Percentiles rank a stretch among this genome's conserved stretches.
These are phyloP conservation scores for Penicillium olsonii DNA, from an alignment of 2,329 filamentous ascomycete genomes.

Conservation along the genomic window DNA sequence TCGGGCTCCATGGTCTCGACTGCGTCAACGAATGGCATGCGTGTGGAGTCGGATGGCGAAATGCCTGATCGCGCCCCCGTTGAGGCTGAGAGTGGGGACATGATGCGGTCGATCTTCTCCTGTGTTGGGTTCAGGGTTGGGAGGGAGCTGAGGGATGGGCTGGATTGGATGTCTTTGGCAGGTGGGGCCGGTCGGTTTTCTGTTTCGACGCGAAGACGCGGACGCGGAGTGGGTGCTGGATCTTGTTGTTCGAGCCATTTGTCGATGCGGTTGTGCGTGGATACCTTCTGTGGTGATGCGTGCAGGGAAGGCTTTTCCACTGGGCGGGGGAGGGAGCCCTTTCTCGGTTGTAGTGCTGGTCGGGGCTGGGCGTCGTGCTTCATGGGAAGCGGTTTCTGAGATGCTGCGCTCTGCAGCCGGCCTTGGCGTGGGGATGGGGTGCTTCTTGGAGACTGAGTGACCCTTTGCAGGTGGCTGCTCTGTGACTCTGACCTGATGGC, in stretches of 20 bases:
- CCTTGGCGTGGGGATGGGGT: background rate
- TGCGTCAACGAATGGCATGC: constrained; percentile 19
- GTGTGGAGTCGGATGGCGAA: constrained; percentile 18
- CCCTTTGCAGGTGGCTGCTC: background rate
- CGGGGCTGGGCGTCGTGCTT: background rate
- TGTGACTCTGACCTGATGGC: constrained; percentile 18
- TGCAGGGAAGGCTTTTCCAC: background rate
- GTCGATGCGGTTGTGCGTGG: background rate
- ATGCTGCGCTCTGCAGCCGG: background rate
- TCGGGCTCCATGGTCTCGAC: constrained; percentile 11
- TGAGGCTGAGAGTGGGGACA: constrained; percentile 15
- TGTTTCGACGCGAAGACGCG: background rate
- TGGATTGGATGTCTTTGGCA: constrained; percentile 9
- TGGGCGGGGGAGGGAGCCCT: background rate
- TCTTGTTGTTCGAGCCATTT: background rate
- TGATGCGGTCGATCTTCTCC: constrained; percentile 13
- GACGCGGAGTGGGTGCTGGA: background rate
- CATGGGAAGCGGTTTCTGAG: background rate
- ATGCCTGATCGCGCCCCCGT: constrained; percentile 9
- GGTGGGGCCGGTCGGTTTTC: constrained; percentile 13
- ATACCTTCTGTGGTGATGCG: background rate
- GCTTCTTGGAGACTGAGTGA: background rate
- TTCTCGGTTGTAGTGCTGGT: background rate
- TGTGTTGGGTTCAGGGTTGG: constrained; percentile 15
- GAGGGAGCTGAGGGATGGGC: constrained; percentile 16